Conservation (phyloP, 768 basidiomycete species). For the Omphalotus guepiniiformis region DNA sequence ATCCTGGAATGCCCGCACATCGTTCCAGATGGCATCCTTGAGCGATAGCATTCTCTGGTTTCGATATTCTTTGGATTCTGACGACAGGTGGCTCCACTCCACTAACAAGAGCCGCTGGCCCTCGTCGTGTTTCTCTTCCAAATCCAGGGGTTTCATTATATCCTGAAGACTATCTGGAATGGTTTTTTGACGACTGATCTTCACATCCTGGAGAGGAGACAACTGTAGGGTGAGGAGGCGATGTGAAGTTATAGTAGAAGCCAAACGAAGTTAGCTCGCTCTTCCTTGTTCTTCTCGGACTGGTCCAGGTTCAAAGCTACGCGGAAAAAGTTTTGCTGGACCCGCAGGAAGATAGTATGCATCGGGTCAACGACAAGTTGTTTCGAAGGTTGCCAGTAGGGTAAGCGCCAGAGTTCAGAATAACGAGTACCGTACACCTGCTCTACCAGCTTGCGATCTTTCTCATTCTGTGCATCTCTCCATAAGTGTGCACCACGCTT, state of each 20-base stretch:
- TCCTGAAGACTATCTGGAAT: no score
- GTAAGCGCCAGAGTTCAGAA: constrained; percentile 25
- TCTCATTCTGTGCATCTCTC: constrained; percentile 15
- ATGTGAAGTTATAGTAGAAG: constrained; percentile 1
- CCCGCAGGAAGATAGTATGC: constrained; percentile 21
- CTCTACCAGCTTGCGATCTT: constrained; percentile 15
- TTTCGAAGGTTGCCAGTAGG: constrained; percentile 31
- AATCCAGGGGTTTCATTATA: background rate
- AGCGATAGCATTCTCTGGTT: background rate
- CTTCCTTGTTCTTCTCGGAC: background rate
- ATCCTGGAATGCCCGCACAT: background rate
- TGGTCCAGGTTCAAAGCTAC: background rate
- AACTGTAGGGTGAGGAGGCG: background rate
- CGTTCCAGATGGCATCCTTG: background rate
- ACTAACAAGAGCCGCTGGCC: background rate
- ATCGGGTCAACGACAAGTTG: constrained; percentile 31
- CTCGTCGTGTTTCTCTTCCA: background rate
- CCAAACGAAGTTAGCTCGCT: background rate
- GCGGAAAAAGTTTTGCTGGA: background rate
- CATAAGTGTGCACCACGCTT: constrained; percentile 16
- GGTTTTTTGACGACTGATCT: background rate
- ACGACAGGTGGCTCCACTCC: background rate
- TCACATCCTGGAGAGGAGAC: background rate
- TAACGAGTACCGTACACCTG: constrained; percentile 20
- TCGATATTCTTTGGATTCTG: background rate